Evolutionary conservation across 345 rosid genomes (phyloP).

Genomic region (Geranium brycei): DNA sequence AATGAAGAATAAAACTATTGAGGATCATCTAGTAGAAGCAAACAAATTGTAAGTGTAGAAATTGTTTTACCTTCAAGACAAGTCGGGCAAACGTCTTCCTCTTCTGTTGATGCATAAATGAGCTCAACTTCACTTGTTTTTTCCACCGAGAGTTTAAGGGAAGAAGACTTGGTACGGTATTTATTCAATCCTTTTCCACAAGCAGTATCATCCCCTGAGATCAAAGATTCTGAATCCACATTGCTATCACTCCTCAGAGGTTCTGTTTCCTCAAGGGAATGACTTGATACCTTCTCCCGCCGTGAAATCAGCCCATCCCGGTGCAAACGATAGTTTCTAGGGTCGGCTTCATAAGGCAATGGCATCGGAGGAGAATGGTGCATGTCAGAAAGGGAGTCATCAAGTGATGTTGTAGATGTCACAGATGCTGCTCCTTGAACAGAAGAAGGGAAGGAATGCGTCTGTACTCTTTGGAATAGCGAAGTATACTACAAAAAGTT

Average conservation of each 20-base stretch:
- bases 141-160: conserved; percentile 33
- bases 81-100: conserved; percentile 93
- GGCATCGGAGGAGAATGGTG: conserved; percentile 89
- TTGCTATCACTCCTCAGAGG: conserved; percentile 54
- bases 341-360: conserved; percentile 78
- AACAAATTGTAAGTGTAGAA: conserved; percentile 3
- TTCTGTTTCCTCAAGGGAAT: conserved; percentile 71
- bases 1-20: background rate
- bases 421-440: conserved; percentile 60
- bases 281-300: conserved; percentile 82
- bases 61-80: conserved; percentile 78
- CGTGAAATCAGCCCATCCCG: conserved; percentile 51
- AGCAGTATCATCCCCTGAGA: conserved; percentile 35
- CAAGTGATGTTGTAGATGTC: conserved; percentile 50
- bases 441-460: conserved; percentile 61
- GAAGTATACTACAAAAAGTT: conserved; percentile 40
- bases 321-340: conserved; percentile 42
- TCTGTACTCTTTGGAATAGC: conserved; percentile 65
- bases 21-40: background rate
- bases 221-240: conserved; percentile 45
- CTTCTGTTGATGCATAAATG: conserved; percentile 47
- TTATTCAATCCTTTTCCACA: conserved; percentile 56
- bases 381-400: conserved; percentile 75
- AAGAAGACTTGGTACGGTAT: conserved; percentile 31
- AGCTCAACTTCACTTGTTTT: conserved; percentile 33